Evolutionary conservation across 495 filamentous ascomycete genomes (phyloP), one percentile per base, ranked within the genome.

Genomic region (Amniculicola lignicola): DNA sequence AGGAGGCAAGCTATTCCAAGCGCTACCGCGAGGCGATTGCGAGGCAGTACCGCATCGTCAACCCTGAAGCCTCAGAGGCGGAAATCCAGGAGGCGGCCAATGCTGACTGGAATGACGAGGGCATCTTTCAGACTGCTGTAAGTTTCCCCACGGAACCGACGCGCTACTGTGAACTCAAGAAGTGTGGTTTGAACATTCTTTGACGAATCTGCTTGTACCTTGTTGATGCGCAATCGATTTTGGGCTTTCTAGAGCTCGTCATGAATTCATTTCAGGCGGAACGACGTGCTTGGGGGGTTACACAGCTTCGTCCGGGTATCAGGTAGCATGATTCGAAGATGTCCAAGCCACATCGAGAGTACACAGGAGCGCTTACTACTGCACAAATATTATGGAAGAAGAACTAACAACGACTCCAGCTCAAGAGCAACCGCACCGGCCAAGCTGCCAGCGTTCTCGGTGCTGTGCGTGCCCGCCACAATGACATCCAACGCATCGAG

Each of bases 81-180:
- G 82, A 88, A 67, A 79, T 87, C 40, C 71, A 73, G 14, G 72
- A 83, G 64, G 85, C 85, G 2, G 68, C 75, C n/a, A 74, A 84
- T 59, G 76, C 81, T 29, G 80, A 88, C 68, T 87, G 82, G 79
- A 83, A 82, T 18, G 77, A 86, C 52, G 85, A 88, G 67, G 85
- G 86, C 58, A 81, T 89, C 52, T 89, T 89, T 74, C 83, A 86
- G 70, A 81, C 79, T 35, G 86, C 86, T 40, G 85, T 88, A 78
- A 51, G 82, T 74, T 39, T 23, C 22, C 27, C 18, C 31, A 22
- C 12, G 38, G 18, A 15, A 11, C 22, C 21, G 15, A 38, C n/a
- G n/a, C n/a, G n/a, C n/a, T n/a, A n/a, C n/a, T n/a, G n/a, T n/a
- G n/a, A n/a, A n/a, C n/a, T n/a, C n/a, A n/a, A n/a, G n/a, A n/a